Evolutionary conservation across 495 filamentous ascomycete genomes (phyloP).

Genomic region (Xylaria sp.): DNA sequence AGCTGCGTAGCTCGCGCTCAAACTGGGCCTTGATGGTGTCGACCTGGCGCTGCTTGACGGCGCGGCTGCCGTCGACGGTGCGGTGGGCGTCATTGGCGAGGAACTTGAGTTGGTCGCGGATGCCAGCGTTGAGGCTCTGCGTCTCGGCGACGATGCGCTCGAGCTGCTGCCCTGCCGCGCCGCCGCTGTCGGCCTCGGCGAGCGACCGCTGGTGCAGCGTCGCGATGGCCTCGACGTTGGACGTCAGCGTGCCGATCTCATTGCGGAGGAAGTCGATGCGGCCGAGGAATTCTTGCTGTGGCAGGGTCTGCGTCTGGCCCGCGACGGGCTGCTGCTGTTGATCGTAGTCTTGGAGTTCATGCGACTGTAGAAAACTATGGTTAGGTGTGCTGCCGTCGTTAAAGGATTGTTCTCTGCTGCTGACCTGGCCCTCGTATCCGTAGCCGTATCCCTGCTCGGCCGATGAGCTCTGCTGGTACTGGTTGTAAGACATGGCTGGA

Average conservation of each 20-base stretch:
- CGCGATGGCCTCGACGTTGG: slow-evolving; percentile 62
- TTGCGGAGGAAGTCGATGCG: slow-evolving; percentile 64
- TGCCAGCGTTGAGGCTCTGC: slow-evolving; percentile 67
- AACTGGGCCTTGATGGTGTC: slow-evolving; percentile 69
- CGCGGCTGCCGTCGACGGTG: slow-evolving; percentile 58
- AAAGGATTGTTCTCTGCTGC: not conserved
- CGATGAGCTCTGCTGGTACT: slow-evolving; percentile 52
- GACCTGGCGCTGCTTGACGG: slow-evolving; percentile 67
- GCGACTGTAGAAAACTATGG: slow-evolving; percentile 34
- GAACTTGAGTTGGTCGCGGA: slow-evolving; percentile 71
- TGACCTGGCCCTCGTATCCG: slow-evolving; percentile 36
- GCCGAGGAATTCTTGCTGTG: slow-evolving; percentile 64
- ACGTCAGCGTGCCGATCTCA: slow-evolving; percentile 62
- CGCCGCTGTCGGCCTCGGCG: slow-evolving; percentile 56
- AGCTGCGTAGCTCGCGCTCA: slow-evolving; percentile 66
- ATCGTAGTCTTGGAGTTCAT: slow-evolving; percentile 49
- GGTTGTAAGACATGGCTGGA: slow-evolving; percentile 52
- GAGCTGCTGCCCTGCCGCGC: slow-evolving; percentile 53
- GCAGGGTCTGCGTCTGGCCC: slow-evolving; percentile 44
- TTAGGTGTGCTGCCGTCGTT: not conserved
- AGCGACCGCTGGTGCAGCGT: slow-evolving; percentile 67
- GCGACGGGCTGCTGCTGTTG: slow-evolving; percentile 37
- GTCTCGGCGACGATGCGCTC: slow-evolving; percentile 69
- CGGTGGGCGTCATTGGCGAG: slow-evolving; percentile 68
- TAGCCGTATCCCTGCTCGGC: slow-evolving; percentile 57